phyloP scores from a whole-genome alignment of 73 alveolate species.

The Symbiodinium pilosum region DNA sequence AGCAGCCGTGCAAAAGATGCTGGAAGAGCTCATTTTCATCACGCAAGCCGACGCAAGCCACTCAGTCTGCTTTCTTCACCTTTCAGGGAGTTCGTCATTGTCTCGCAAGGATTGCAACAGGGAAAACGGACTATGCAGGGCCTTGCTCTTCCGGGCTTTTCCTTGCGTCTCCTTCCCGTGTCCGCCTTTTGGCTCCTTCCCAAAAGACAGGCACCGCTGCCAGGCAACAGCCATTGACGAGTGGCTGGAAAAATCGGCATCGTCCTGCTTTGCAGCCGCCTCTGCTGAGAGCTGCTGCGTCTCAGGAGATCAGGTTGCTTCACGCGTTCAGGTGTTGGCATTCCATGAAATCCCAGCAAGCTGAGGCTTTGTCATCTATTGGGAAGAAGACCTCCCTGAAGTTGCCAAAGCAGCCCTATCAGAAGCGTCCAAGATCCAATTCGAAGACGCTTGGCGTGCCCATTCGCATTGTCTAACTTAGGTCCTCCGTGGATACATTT shows the following conservation, averaged over 20 bases:
- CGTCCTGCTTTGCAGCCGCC: neutral
- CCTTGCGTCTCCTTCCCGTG: neutral
- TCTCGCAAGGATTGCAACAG: neutral
- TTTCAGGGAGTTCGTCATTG: neutral
- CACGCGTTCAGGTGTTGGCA: neutral
- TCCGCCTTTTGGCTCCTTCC: neutral
- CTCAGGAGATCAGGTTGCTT: neutral
- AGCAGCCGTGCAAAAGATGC: no score
- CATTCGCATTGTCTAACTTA: no score
- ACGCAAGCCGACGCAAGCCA: neutral
- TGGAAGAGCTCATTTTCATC: no score
- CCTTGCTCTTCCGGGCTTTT: neutral
- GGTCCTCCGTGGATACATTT: no score
- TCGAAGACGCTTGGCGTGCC: no score
- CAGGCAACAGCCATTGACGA: no score
- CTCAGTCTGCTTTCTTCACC: neutral
- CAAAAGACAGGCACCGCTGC: no score
- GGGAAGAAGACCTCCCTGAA: slow-evolving; percentile 51
- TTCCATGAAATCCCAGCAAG: neutral
- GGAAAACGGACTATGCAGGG: neutral
- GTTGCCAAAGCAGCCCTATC: slow-evolving; percentile 37
- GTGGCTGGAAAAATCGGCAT: no score
- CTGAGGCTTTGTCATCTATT: neutral
- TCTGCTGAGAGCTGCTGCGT: neutral
- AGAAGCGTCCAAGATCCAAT: neutral